Conservation (phyloP, 352 stramenopile genomes). For the Phytophthora parvispora region DNA sequence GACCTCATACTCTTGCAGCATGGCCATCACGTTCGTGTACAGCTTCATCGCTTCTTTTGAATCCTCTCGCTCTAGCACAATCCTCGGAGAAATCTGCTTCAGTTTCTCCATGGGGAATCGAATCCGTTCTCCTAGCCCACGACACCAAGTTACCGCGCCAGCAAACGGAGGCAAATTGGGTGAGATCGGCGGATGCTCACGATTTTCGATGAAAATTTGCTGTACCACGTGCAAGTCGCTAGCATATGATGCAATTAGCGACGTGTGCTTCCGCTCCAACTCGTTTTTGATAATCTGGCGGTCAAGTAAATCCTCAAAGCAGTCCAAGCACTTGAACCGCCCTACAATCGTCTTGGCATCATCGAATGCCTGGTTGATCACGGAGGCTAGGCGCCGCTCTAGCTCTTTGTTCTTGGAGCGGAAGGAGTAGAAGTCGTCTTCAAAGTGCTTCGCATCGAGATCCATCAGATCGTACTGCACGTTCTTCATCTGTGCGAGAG, state of each 20-base stretch:
- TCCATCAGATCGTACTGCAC: slow-evolving; percentile 93
- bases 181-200: slow-evolving; percentile 88
- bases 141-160: slow-evolving; percentile 93
- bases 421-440: slow-evolving; percentile 94
- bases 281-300: slow-evolving; percentile 91
- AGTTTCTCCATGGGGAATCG: slow-evolving; percentile 92
- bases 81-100: slow-evolving; percentile 74
- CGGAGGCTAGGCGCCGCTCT: slow-evolving; percentile 85
- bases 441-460: slow-evolving; percentile 91
- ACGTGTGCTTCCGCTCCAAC: slow-evolving; percentile 89
- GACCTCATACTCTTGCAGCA: slow-evolving; percentile 87
- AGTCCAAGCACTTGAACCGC: slow-evolving; percentile 93
- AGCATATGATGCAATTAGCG: slow-evolving; percentile 83
- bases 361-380: slow-evolving; percentile 95
- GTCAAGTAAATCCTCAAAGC: slow-evolving; percentile 91
- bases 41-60: slow-evolving; percentile 92
- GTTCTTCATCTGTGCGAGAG: slow-evolving; percentile 76
- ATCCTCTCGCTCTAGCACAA: slow-evolving; percentile 92
- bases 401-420: slow-evolving; percentile 91
- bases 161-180: slow-evolving; percentile 92
- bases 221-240: slow-evolving; percentile 89
- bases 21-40: slow-evolving; percentile 90
- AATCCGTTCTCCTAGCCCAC: slow-evolving; percentile 89
- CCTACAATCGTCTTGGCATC: slow-evolving; percentile 91
- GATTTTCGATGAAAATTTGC: slow-evolving; percentile 91